phyloP scores from a whole-genome alignment of 306 rosid genomes.

The Cucurbita argyrosperma region DNA sequence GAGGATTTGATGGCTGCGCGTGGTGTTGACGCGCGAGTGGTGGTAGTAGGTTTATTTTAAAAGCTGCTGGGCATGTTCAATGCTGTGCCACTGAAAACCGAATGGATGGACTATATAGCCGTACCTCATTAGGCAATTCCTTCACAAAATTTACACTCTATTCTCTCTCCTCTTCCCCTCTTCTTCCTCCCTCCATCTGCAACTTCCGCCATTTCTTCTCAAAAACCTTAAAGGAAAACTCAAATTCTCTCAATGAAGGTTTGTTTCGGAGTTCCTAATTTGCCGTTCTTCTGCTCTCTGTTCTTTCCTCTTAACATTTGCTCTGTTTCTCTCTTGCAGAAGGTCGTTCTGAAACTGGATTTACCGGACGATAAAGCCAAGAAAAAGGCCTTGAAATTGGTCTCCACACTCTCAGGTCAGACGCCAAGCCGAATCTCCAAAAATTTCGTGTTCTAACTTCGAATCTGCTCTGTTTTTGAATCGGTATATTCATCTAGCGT shows the following conservation, averaged over 20 bases:
- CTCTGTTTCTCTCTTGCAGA: slow-evolving; percentile 3
- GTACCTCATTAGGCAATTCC: neutral
- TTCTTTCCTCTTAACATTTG: neutral
- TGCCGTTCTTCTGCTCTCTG: neutral
- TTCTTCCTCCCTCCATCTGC: neutral
- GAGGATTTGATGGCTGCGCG: neutral
- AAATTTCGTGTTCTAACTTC: neutral
- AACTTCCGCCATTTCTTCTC: neutral
- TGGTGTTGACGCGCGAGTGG: neutral
- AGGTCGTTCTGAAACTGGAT: slow-evolving; percentile 11
- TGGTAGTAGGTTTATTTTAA: neutral
- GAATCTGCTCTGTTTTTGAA: neutral
- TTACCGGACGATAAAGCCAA: slow-evolving; percentile 15
- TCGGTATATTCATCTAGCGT: neutral
- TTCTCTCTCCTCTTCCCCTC: neutral
- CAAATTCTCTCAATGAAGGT: neutral
- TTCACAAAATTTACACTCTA: neutral
- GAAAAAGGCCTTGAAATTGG: slow-evolving; percentile 10
- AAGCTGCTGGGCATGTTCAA: neutral
- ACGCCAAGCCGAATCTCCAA: neutral
- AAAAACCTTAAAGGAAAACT: neutral
- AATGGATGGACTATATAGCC: neutral
- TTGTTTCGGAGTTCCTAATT: neutral
- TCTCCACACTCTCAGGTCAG: slow-evolving; percentile 10
- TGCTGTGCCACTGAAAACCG: neutral